Evolutionary conservation across 2,329 filamentous ascomycete genomes (phyloP), one percentile per base, ranked within the genome.

Genomic region (Penicillium aurantiogriseum): DNA sequence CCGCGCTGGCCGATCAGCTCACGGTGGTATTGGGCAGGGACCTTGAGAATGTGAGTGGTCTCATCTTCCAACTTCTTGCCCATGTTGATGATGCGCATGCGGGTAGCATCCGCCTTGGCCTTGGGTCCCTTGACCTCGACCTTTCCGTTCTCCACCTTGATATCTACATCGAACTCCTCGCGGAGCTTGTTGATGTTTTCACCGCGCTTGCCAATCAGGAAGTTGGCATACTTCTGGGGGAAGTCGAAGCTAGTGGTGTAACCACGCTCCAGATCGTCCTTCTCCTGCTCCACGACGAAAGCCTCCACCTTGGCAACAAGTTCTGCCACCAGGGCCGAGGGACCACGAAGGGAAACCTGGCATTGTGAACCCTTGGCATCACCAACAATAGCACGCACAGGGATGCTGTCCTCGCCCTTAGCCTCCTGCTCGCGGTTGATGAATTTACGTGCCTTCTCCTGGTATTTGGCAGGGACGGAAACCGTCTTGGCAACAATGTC

Each of bases 61-160:
- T 99, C 94, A 68, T 99, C 94, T 52, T 95, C 92, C 68, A 96
- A 84, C 72, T 90, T 90, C 73, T 89, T 91, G 40, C 85, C 88
- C 63, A 97, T 80, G 39, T 86, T 83, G 62, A 87, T 80, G 65
- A 99, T 97, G 70, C 96, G 87, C 39, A 87, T 80, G 75, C 90
- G 94, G 63, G 91, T 91, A 49, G 87, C 86, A 74, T 96, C 92
- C 1, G 92, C 91, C 82, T 97, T 97, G 50, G 91, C 91, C 78
- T 95, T 91, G 49, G 94, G 93, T 27, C 95, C 94, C 81, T 95
- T 97, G 67, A 99, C 86, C 76, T 96, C 91, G 49, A 97, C 91
- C 77, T 92, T 92, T 64, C 94, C 94, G 68, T 97, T 91, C 65
- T 95, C 88, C 39, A 97, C 88, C 76, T 97, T 92, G 61, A 99